Base-by-base conservation (phyloP, 257 asterid species). In the Nicotiana noctiflora region DNA sequence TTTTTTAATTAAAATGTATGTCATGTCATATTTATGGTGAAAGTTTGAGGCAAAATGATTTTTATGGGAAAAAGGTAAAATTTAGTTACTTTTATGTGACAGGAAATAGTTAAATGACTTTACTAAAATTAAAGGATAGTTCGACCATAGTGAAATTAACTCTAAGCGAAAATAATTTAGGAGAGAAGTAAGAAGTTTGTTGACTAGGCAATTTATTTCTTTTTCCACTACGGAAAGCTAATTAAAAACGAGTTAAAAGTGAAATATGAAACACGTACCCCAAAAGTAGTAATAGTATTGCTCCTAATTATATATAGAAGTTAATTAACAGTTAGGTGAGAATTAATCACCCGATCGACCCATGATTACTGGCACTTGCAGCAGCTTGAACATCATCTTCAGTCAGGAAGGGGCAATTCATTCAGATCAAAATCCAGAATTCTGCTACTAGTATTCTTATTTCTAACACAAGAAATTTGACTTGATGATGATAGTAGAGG, bases 361-460 rank as follows among this genome's bases (percentile, higher is more conserved):
- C 44, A 34, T 23, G 27, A 60, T 65, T 9, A 67, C 46, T 25
- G 62, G 44, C 34, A 31, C 6, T 31, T 4, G 34, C 34, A 31
- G 34, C 62, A 34, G 77, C 25, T 46, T 80, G 80, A 25, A 27
- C 63, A 5, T 25, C 70, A 15, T 84, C 86, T 25, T 87, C 87
- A 21, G 84, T 65, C 70, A 21, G 84, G 70, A 75, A 86, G 86
- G 13, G 91, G 93, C 85, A 56, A 32, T 76, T 87, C 86, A 60
- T 91, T 89, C 61, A 89, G 92, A 78, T 91, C 93, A 59, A 91
- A 79, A 23, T 81, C 88, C 60, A 87, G 18, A 61, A 80, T 31
- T 80, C 81, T 80, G 56, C 61, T 68, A 55, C 21, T 29, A 19
- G 60, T 75, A 53, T 60, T 81, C 44, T 21, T 82, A 84, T 83